Evolutionary conservation across 371 early-diverging fungal species (phyloP).

Genomic region (Rhizopus stolonifer): DNA sequence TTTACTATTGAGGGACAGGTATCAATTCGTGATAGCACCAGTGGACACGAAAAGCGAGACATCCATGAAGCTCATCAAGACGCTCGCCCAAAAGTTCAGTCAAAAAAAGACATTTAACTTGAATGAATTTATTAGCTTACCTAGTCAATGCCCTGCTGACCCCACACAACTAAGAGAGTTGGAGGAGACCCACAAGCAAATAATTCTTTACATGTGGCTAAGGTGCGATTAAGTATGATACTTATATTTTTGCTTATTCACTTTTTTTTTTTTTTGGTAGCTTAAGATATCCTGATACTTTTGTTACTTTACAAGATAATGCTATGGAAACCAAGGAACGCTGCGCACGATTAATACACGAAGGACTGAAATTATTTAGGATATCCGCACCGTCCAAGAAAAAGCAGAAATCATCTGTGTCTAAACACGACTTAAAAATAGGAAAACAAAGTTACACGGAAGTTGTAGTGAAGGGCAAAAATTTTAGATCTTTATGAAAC

Average conservation of each 20-base stretch:
- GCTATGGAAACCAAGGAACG: slow-evolving; percentile 33
- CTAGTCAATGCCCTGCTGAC: slow-evolving; percentile 27
- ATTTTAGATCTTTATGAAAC: no score
- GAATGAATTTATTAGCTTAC: slow-evolving; percentile 54
- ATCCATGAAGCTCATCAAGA: slow-evolving; percentile 24
- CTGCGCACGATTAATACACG: slow-evolving; percentile 52
- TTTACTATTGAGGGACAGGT: slow-evolving; percentile 65
- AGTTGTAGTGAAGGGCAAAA: no score
- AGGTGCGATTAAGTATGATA: no score
- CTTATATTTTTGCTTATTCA: no score
- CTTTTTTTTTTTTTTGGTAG: no score
- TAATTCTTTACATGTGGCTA: slow-evolving; percentile 90
- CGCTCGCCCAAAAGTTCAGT: slow-evolving; percentile 46
- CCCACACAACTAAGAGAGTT: slow-evolving; percentile 42
- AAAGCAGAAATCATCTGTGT: no score
- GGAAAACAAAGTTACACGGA: no score
- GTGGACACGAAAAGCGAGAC: slow-evolving; percentile 45
- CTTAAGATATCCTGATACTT: slow-evolving; percentile 49
- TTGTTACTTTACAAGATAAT: slow-evolving; percentile 32
- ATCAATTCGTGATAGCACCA: slow-evolving; percentile 69
- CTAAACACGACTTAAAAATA: no score
- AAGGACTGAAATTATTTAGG: slow-evolving; percentile 22
- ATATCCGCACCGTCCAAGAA: neutral
- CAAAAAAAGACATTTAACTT: slow-evolving; percentile 36
- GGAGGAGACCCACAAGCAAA: slow-evolving; percentile 72